Conservation (phyloP, 2,329 filamentous ascomycete genomes). For the Neonectria sp. region DNA sequence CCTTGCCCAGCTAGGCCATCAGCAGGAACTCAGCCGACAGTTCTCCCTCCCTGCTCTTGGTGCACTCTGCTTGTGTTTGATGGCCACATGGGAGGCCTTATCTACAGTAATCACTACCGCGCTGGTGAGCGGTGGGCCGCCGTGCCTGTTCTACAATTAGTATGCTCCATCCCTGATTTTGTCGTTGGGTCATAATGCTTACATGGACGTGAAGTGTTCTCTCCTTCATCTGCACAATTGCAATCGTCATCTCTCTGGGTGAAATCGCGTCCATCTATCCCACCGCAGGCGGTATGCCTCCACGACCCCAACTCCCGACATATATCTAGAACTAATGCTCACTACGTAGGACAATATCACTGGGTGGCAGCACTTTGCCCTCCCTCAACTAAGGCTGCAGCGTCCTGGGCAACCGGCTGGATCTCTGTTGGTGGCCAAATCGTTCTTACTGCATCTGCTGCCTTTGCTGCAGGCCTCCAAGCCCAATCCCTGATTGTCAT, state of each 20-base stretch:
- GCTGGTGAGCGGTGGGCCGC: conserved; percentile 16
- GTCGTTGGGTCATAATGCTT: not conserved
- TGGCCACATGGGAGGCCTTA: conserved; percentile 28
- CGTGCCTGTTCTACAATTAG: conserved; percentile 52
- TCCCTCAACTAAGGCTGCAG: conserved; percentile 10
- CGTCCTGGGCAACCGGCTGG: conserved; percentile 54
- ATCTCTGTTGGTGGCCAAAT: conserved; percentile 63
- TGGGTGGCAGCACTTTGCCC: conserved; percentile 58
- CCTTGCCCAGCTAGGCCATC: conserved; percentile 28
- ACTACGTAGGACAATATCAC: conserved; percentile 58
- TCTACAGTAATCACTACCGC: conserved; percentile 26
- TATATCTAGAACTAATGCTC: not conserved
- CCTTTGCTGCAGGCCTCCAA: conserved; percentile 62
- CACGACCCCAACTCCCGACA: not conserved
- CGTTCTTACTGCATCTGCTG: conserved; percentile 62
- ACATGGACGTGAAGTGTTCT: conserved; percentile 52
- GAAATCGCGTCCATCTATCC: conserved; percentile 58
- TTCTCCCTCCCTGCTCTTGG: conserved; percentile 26
- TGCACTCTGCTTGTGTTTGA: conserved; percentile 22
- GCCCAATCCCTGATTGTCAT: conserved; percentile 60
- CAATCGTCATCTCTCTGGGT: conserved; percentile 56
- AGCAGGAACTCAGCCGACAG: conserved; percentile 21
- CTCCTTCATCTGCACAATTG: conserved; percentile 57
- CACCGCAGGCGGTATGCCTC: conserved; percentile 48
- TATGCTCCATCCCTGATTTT: conserved; percentile 31